Evolutionary conservation across 2,329 filamentous ascomycete species (phyloP), one percentile per base, ranked within the genome.

Genomic region (Plenodomus lindquistii): DNA sequence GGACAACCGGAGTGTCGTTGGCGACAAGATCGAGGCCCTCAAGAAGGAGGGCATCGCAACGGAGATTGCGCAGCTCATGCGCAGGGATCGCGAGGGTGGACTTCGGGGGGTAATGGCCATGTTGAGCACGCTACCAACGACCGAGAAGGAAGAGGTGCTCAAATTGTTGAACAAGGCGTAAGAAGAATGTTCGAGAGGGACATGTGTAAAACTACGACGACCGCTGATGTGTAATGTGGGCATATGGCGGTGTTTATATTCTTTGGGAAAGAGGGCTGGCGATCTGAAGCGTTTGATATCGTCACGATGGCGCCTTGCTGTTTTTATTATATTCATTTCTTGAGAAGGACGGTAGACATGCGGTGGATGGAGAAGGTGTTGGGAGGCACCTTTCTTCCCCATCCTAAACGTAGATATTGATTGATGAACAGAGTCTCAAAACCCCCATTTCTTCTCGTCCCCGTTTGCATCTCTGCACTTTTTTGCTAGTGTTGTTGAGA

Each of bases 31-130:
- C 21, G 91, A 97, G 72, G 76, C 80, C 11, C 80, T 97, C 66
- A 94, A 91, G 82, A 81, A 83, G 4, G 89, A 96, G 52, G 82
- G 84, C 36, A 81, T 88, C 21, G 83, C 85, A 5, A 79, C 80
- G 47, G 85, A 90, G 63, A 83, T 91, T 60, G 87, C 90, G 7
- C 82, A 85, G 42, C 67, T 90, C 51, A 75, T 89, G 67, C 79
- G 85, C 59, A 79, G 80, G 46, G 85, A 87, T 68, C 84, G 83
- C 67, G 83, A 85, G 56, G 85, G 84, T 55, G 86, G 85, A 37
- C 83, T 96, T 70, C 92, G 88, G 80, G 93, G 94, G 65, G 85
- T 99, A 18, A 86, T 91, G 65, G 87, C 93, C 60, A 84, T 96
- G 56, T 76, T 97, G 62, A 85, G 87, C 64, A 91, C 93, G 72